phyloP scores from a whole-genome alignment of 1,284 basidiomycete genomes.

The Rhodofomes roseus region DNA sequence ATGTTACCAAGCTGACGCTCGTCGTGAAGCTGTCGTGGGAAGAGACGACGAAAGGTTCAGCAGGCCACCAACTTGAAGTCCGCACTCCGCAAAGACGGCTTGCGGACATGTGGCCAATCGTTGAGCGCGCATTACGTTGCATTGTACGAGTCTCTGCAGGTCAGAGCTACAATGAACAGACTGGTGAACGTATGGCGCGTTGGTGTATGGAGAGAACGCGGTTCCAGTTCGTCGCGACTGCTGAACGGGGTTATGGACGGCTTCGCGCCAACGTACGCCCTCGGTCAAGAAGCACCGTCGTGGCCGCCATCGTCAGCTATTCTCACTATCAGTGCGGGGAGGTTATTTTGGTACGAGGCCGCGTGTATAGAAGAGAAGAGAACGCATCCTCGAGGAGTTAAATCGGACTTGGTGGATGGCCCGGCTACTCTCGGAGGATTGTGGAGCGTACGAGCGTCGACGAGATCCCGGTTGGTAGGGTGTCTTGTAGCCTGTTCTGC shows the following conservation, averaged over 20 bases:
- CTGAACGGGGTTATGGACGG: neutral
- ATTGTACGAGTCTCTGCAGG: neutral
- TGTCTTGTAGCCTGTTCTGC: neutral
- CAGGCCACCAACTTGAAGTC: neutral
- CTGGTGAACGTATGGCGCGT: neutral
- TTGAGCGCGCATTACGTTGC: neutral
- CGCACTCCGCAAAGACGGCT: neutral
- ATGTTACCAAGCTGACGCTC: neutral
- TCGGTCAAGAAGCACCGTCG: neutral
- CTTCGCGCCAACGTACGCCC: neutral
- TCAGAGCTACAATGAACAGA: neutral
- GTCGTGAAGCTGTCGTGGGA: neutral
- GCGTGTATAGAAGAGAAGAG: neutral
- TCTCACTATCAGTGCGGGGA: neutral
- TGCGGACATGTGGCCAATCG: neutral
- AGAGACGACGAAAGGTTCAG: neutral
- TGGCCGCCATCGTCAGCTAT: neutral
- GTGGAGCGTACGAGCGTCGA: neutral
- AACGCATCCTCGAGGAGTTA: neutral
- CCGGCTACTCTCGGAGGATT: neutral
- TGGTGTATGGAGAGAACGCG: neutral
- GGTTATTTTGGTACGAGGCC: neutral
- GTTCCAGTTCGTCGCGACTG: neutral
- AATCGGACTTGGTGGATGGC: neutral
- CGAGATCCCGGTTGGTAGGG: neutral